Evolutionary conservation across 345 rosid genomes (phyloP).

Genomic region (Ailanthus altissimus): DNA sequence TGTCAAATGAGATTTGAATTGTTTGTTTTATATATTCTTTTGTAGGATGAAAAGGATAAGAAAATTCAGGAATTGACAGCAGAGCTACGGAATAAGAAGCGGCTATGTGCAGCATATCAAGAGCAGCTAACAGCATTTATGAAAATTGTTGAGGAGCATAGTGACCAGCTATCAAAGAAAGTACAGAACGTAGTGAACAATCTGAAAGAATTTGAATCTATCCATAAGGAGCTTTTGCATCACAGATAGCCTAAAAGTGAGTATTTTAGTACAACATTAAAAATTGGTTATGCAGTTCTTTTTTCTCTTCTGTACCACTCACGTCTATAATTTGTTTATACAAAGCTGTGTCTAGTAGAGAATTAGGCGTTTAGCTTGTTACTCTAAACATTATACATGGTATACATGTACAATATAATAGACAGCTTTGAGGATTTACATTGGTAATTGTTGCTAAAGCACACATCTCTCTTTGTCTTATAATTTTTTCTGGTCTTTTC

Average conservation of each 20-base stretch:
- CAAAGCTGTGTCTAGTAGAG: not conserved
- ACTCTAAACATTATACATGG: not conserved
- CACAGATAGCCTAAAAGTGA: constrained; percentile 34
- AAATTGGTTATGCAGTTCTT: not conserved
- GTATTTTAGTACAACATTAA: not conserved
- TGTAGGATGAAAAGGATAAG: constrained; percentile 67
- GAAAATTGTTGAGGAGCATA: constrained; percentile 64
- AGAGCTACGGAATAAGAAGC: constrained; percentile 68
- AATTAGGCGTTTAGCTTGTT: constrained; percentile 2
- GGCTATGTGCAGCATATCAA: constrained; percentile 60
- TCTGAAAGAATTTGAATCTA: constrained; percentile 54
- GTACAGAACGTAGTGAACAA: constrained; percentile 54
- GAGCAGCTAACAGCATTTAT: constrained; percentile 60
- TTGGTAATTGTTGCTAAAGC: not conserved
- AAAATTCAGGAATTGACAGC: constrained; percentile 64
- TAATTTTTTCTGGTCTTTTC: not conserved
- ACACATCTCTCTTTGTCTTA: not conserved
- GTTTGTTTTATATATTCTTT: not conserved
- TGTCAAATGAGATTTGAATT: not conserved
- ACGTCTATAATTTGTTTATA: not conserved
- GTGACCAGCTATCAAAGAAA: constrained; percentile 47
- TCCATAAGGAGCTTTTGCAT: constrained; percentile 43
- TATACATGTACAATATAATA: constrained; percentile 1
- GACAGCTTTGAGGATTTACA: not conserved
- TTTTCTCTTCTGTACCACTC: not conserved